Evolutionary conservation across 257 asterid genomes (phyloP).

Genomic region (Fraxinus anomala): DNA sequence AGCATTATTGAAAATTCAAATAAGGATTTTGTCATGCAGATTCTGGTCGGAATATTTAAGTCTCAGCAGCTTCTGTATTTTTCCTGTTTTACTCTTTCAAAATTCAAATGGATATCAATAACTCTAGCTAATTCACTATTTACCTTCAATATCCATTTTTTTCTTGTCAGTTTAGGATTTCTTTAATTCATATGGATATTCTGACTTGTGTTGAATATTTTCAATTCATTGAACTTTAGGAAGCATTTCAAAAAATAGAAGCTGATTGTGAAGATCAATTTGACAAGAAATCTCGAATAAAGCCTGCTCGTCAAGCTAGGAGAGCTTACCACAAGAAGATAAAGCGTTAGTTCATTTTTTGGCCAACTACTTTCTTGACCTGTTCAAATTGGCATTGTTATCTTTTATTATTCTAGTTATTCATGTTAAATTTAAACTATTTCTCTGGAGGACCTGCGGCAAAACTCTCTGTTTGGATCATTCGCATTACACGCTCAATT

Average conservation of each 20-base stretch:
- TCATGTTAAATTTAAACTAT: background rate
- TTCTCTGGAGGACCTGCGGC: background rate
- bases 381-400: background rate
- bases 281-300: conserved; percentile 51
- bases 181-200: background rate
- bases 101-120: background rate
- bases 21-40: conserved; percentile 3
- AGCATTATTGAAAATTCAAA: background rate
- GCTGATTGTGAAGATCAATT: conserved; percentile 45
- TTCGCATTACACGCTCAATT: background rate
- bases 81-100: conserved; percentile 12
- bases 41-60: background rate
- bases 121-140: background rate
- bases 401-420: background rate
- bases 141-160: conserved; percentile 3
- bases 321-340: conserved; percentile 46
- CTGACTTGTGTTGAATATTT: conserved; percentile 18
- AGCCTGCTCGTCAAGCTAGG: conserved; percentile 50
- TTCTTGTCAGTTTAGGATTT: conserved; percentile 13
- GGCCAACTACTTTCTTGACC: background rate
- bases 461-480: background rate
- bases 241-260: conserved; percentile 39
- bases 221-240: conserved; percentile 26
- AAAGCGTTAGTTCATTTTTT: conserved; percentile 58
- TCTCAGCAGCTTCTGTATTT: conserved; percentile 7